These are phyloP conservation scores for Podaxis mareebaensis DNA, from an alignment of 768 basidiomycete genomes.

Conservation along the genomic window DNA sequence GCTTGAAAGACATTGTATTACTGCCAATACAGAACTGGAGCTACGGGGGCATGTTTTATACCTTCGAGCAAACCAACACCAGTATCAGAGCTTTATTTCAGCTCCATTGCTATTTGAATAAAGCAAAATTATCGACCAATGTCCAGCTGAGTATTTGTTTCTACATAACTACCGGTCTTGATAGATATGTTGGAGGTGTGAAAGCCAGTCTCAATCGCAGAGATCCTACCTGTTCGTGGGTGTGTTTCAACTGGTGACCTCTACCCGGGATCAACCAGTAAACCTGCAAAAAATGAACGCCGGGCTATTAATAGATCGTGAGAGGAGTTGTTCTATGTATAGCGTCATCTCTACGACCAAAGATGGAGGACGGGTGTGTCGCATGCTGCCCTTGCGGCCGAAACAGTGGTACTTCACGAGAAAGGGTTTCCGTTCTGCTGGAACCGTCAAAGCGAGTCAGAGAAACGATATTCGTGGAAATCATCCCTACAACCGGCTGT, in stretches of 20 bases:
- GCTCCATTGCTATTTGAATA: not conserved
- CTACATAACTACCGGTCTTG: not conserved
- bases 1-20: not conserved
- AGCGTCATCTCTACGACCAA: not conserved
- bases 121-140: constrained; percentile 5
- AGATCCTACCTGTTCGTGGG: not conserved
- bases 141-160: not conserved
- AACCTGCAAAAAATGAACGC: not conserved
- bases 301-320: constrained; percentile 4
- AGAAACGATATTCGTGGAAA: no score
- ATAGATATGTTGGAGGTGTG: not conserved
- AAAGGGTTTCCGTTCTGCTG: not conserved
- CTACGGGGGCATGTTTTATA: not conserved
- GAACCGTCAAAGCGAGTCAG: no score
- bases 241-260: not conserved
- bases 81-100: not conserved
- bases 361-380: not conserved
- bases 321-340: not conserved
- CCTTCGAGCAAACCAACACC: not conserved
- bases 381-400: not conserved
- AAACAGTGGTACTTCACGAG: constrained; percentile 5
- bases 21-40: not conserved
- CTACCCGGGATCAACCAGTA: not conserved
- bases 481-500: no score
- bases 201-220: not conserved